phyloP scores from a whole-genome alignment of 768 basidiomycete genomes.

The Boletus eberwhitei region DNA sequence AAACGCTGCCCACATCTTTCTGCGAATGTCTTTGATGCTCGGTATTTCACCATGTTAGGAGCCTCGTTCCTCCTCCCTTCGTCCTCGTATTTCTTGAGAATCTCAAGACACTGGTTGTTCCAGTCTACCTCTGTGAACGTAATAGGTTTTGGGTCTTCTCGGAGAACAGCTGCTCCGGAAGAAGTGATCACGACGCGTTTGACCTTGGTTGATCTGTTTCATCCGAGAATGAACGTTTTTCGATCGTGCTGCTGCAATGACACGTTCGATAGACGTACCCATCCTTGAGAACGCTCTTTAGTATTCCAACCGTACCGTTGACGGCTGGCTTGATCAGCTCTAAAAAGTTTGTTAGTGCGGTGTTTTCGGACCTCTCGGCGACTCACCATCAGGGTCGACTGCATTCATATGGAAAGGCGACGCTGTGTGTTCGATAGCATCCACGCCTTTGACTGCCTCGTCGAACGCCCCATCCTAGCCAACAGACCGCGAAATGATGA shows the following conservation, averaged over 20 bases:
- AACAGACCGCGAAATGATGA: neutral
- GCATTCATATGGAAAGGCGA: constrained; percentile 54
- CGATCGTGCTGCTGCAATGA: neutral
- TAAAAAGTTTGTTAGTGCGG: constrained; percentile 17
- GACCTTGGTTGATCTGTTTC: constrained; percentile 38
- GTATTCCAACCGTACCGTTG: constrained; percentile 60
- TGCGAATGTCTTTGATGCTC: constrained; percentile 61
- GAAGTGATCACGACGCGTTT: constrained; percentile 71
- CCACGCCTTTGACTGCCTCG: constrained; percentile 72
- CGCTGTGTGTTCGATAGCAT: constrained; percentile 67
- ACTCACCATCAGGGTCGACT: constrained; percentile 41
- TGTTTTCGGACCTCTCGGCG: too few species aligned
- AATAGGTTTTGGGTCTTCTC: constrained; percentile 18
- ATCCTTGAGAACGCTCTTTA: constrained; percentile 55
- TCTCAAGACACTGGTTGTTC: constrained; percentile 46
- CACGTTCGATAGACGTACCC: constrained; percentile 33
- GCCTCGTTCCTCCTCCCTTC: constrained; percentile 44
- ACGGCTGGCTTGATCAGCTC: constrained; percentile 72
- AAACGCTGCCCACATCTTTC: constrained; percentile 44
- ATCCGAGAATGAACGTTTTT: neutral
- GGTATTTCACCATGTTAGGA: constrained; percentile 40
- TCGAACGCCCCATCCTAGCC: constrained; percentile 67
- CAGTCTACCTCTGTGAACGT: constrained; percentile 54
- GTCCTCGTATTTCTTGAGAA: constrained; percentile 43
- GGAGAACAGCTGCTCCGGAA: constrained; percentile 50